Conservation (phyloP, 306 rosid genomes). For the Mimosa bimucronata region DNA sequence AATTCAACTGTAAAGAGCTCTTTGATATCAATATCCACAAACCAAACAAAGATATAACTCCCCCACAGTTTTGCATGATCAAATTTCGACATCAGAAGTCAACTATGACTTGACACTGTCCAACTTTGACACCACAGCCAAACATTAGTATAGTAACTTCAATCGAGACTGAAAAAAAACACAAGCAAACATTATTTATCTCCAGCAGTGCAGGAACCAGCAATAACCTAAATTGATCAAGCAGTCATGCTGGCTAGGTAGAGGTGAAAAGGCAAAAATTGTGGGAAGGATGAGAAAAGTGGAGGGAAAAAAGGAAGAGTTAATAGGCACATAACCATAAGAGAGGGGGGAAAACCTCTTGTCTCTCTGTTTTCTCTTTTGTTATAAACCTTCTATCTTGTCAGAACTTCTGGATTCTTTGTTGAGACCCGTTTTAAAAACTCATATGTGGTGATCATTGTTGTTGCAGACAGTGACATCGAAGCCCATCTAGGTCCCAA, state of each 20-base stretch:
- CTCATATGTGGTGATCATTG: conserved; percentile 90
- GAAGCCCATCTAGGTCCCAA: conserved; percentile 82
- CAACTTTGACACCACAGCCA: conserved; percentile 13
- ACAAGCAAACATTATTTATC: conserved; percentile 3
- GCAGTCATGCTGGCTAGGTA: conserved; percentile 11
- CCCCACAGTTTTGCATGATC: background rate
- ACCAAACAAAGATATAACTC: background rate
- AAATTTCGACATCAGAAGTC: background rate
- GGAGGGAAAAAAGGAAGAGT: conserved; percentile 30
- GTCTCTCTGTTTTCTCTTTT: background rate
- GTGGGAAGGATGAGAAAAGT: conserved; percentile 2
- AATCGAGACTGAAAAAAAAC: conserved; percentile 3
- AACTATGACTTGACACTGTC: background rate
- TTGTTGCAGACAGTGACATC: conserved; percentile 77
- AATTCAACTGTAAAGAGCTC: too few relatives aligned
- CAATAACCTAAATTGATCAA: conserved; percentile 38
- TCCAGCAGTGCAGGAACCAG: background rate
- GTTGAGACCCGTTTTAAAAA: conserved; percentile 76
- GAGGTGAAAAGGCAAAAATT: background rate
- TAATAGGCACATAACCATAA: conserved; percentile 24
- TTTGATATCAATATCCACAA: too few relatives aligned
- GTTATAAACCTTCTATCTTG: conserved; percentile 33
- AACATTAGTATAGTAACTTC: conserved; percentile 25
- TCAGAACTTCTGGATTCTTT: conserved; percentile 62
- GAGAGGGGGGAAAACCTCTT: conserved; percentile 10